Base-by-base conservation (phyloP, 2,329 filamentous ascomycete species). In the Pseudocercospora ulei region DNA sequence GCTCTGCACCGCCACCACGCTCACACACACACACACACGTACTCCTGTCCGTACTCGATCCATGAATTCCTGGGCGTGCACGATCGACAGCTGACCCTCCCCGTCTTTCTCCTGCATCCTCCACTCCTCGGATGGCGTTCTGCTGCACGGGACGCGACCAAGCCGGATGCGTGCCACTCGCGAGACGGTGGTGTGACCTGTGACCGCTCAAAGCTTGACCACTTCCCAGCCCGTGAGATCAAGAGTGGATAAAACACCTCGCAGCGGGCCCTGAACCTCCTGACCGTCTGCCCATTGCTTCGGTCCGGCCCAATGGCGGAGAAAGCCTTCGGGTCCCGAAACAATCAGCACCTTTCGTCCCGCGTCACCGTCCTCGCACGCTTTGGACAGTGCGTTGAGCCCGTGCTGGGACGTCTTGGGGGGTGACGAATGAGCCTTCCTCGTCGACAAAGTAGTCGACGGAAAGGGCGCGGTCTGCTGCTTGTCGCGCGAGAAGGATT, bases 241-340 rank as follows among this genome's bases (percentile, higher is more conserved):
- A 56, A 92, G 62, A 29, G 67, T 64, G 1, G 70, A 73, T 12
- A 87, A 61, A 2, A 86, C 58, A 0, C 87, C 87, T 4, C 73
- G 72, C 0, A 94, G 63, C 0, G 73, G 69, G 0, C 87, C 87
- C 55, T 94, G 86, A 7, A 73, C 67, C 62, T 93, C 81, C 41
- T 67, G 66, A 0, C 85, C 84, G 17, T 72, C 71, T 7, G 70
- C 65, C 82, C 84, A 92, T 2, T 74, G 63, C 63, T 93, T 94
- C 6, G 77, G 68, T 1, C 90, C 88, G 2, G 85, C 84, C 63
- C 82, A 83, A 48, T 80, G 73, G 27, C 74, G 72, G 24, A 96
- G 72, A 62, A 96, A 96, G 0, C 90, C 88, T 38, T 93, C 84
- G 0, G 90, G 88, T 0, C 90, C 90, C 0, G 86, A 93, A 1